Evolutionary conservation across 2,329 filamentous ascomycete species (phyloP).

Genomic region (Ustilaginoidea virens): DNA sequence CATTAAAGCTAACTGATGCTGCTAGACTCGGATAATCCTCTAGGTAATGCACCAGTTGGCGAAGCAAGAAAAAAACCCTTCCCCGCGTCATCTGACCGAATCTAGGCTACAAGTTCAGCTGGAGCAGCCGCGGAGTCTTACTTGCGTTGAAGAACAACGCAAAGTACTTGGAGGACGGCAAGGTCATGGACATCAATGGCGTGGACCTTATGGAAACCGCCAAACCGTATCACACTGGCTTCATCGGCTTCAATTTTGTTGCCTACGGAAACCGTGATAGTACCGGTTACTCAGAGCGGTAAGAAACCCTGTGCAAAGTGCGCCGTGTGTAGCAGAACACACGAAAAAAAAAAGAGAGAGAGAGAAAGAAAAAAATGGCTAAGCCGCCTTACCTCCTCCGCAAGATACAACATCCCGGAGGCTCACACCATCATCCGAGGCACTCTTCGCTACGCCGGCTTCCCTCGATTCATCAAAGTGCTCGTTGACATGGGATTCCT

Average conservation of each 20-base stretch:
- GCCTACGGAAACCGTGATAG: slow-evolving; percentile 90
- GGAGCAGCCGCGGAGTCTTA: slow-evolving; percentile 68
- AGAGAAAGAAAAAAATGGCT: too few relatives aligned
- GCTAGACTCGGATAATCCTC: too few relatives aligned
- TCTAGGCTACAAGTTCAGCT: slow-evolving; percentile 80
- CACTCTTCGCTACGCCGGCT: slow-evolving; percentile 75
- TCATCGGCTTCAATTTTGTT: slow-evolving; percentile 76
- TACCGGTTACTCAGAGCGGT: slow-evolving; percentile 69
- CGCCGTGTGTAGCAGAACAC: too few relatives aligned
- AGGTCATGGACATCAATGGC: slow-evolving; percentile 46
- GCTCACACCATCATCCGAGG: slow-evolving; percentile 73
- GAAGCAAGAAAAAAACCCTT: too few relatives aligned
- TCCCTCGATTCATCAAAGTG: slow-evolving; percentile 77
- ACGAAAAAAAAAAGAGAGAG: too few relatives aligned
- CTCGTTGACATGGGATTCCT: slow-evolving; percentile 88
- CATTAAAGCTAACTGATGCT: too few relatives aligned
- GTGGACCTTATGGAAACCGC: slow-evolving; percentile 68
- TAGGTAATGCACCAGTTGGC: too few relatives aligned
- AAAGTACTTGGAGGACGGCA: slow-evolving; percentile 66
- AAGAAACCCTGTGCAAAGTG: too few relatives aligned
- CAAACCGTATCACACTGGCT: slow-evolving; percentile 85
- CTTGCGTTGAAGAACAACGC: slow-evolving; percentile 78
- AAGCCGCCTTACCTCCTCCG: too few relatives aligned
- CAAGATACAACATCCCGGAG: slow-evolving; percentile 90
- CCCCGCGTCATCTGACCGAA: slow-evolving; percentile 23